Base-by-base conservation (phyloP, 2,329 filamentous ascomycete genomes). In the Cordyceps fumosorosea region DNA sequence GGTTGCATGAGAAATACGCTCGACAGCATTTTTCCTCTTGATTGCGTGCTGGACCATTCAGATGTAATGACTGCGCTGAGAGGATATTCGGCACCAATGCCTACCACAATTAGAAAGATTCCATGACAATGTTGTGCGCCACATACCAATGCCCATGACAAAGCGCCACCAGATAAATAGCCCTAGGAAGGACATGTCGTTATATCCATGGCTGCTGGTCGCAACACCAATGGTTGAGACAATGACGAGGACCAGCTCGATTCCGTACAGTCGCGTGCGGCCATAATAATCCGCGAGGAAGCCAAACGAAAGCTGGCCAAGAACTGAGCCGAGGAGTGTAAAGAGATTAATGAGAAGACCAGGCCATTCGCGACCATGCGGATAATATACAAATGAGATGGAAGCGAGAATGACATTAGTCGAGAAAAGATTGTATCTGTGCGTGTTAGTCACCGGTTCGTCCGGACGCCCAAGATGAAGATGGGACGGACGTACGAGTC, bases 1-100 rank as follows among this genome's bases (percentile, higher is more conserved):
- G 87, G 85, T 66, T 89, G 87, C 82, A 88, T 88, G 67, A 88
- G 79, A 69, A 89, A 89, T 37, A 89, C 85, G 3, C 81, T 81
- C 6, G 86, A 84, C 65, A 89, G 76, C 86, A 89, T 89, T 22
- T 80, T 83, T n/a, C 82, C 83, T 55, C 87, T 77, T n/a, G 85
- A 85, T 54, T 81, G 82, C 0, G 84, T 88, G 59, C 80, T 83
- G 5, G 81, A 76, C 76, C 81, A 89, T 77, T 89, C 87, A 0
- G 86, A 82, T 0, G 85, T 87, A 40, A 90, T 89, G 10, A 89
- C 83, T 0, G 86, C 86, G 51, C 80, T 84, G 2, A 89, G 75
- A 1, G 87, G 87, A 69, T 89, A 89, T 71, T 89, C 86, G 18
- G 83, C 86, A n/a, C 85, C 85, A 40, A 88, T 85, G 0, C 84